A percentile compares a stretch with the other conserved stretches of the same genome.
Evolutionary conservation across 352 stramenopile species (phyloP).

Genomic region (Pythium inflatum): DNA sequence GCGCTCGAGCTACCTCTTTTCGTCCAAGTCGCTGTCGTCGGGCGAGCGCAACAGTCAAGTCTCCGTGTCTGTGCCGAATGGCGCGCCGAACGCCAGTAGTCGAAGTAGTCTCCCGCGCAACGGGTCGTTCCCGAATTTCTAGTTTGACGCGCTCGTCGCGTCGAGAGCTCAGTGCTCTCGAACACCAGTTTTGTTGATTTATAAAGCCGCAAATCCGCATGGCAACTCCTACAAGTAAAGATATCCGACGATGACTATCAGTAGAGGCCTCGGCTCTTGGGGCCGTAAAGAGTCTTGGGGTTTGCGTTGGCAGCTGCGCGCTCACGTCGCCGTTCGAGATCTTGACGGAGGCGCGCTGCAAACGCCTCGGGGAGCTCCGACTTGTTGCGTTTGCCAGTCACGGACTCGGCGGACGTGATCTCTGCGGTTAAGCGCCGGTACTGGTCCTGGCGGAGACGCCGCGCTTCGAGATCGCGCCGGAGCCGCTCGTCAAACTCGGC

Average conservation of each 20-base stretch:
- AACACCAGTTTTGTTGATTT: constrained; percentile 24
- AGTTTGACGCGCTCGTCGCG: background rate
- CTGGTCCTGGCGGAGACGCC: constrained; percentile 45
- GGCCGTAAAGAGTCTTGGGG: background rate
- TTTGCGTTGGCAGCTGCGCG: constrained; percentile 11
- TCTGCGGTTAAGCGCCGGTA: constrained; percentile 24
- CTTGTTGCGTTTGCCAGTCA: background rate
- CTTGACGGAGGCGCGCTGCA: constrained; percentile 51
- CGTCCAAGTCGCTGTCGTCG: background rate
- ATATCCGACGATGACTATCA: background rate
- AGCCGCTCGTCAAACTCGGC: constrained; percentile 65
- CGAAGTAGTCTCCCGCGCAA: constrained; percentile 11
- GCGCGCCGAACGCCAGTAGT: background rate
- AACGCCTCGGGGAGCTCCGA: constrained; percentile 18
- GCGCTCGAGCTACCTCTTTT: constrained; percentile 22
- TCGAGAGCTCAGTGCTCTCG: constrained; percentile 8
- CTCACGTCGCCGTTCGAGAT: constrained; percentile 49
- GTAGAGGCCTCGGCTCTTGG: constrained; percentile 19
- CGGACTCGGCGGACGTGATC: constrained; percentile 22
- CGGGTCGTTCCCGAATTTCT: constrained; percentile 19
- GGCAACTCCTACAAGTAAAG: too few species aligned
- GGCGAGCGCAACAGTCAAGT: constrained; percentile 11
- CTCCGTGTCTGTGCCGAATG: background rate
- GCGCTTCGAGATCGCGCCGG: constrained; percentile 55
- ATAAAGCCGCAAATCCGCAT: constrained; percentile 12